Evolutionary conservation across 2,329 filamentous ascomycete genomes (phyloP).

Genomic region (Phaeosphaeria sp.): DNA sequence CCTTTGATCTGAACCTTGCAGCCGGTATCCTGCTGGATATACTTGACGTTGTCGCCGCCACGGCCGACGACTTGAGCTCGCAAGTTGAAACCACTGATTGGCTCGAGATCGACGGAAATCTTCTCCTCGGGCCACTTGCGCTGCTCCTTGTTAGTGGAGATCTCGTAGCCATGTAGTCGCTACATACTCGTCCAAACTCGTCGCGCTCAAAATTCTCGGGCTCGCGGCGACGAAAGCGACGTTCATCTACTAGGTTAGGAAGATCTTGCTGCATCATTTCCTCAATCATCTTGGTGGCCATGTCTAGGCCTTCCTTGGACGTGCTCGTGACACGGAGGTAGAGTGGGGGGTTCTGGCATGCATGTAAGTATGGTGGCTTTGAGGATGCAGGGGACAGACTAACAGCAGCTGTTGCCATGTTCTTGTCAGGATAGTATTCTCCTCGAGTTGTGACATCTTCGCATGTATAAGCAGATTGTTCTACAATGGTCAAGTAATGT

Average conservation of each 20-base stretch:
- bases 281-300: slow-evolving; percentile 85
- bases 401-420: slow-evolving; percentile 92
- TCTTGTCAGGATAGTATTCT: slow-evolving; percentile 96
- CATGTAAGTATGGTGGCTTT: background rate
- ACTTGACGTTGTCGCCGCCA: slow-evolving; percentile 94
- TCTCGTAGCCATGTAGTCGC: background rate
- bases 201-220: slow-evolving; percentile 84
- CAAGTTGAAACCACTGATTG: slow-evolving; percentile 92
- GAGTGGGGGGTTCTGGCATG: slow-evolving; percentile 79
- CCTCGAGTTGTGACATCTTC: slow-evolving; percentile 99
- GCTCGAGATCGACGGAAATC: slow-evolving; percentile 88
- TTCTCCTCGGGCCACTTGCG: slow-evolving; percentile 99
- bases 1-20: slow-evolving; percentile 99
- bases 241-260: slow-evolving; percentile 92
- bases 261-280: slow-evolving; percentile 96
- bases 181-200: slow-evolving; percentile 81
- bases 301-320: slow-evolving; percentile 87
- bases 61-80: slow-evolving; percentile 95
- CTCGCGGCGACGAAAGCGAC: slow-evolving; percentile 85
- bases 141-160: slow-evolving; percentile 55
- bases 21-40: slow-evolving; percentile 93
- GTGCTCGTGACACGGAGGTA: slow-evolving; percentile 96
- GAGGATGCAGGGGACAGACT: slow-evolving; percentile 12
- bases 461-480: slow-evolving; percentile 66
- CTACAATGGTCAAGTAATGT: slow-evolving; percentile 65